Base-by-base conservation (phyloP, 768 basidiomycete species). In the Boletus huronensis region DNA sequence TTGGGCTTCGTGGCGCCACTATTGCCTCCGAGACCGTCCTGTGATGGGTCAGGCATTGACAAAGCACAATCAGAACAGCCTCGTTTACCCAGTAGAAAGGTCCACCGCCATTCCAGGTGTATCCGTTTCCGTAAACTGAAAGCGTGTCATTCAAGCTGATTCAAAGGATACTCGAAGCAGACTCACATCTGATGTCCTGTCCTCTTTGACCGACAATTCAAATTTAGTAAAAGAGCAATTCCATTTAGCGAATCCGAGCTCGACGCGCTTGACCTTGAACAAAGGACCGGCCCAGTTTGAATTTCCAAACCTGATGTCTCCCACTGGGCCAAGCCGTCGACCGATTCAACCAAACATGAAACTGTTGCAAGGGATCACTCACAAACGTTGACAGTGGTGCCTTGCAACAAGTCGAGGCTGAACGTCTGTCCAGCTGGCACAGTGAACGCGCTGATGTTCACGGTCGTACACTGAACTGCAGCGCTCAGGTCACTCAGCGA, bases 321-420 rank as follows among this genome's bases (percentile, higher is more conserved):
- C 85, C 56, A 74, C 82, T 85, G 29, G 16, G 0, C n/a, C 38
- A 28, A 40, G 21, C 26, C 49, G 35, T 55, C 36, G 50, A 35
- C 29, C 4, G 14, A 39, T 13, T 19, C 3, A 21, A 34, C 2
- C 26, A 29, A 11, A 34, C 11, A 17, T 0, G 29, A 29, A 19
- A 58, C 9, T 25, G n/a, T 17, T 5, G 9, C 16, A 11, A 6
- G 41, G 9, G n/a, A 46, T 28, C 19, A 70, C 80, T 63, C 58
- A 84, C 83, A 67, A 68, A 87, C 68, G 46, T 79, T 84, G 55
- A 87, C 85, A 5, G 75, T 82, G 2, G 82, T 78, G 6, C 80
- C 80, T 25, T 67, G 59, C 38, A 72, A 54, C 32, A 86, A 71
- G 19, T 66, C 58, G 29, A 87, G 74, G 16, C 70, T 72, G 61